These are phyloP conservation scores for Tricholoma sp. DNA, from an alignment of 768 basidiomycete species.

Conservation along the genomic window DNA sequence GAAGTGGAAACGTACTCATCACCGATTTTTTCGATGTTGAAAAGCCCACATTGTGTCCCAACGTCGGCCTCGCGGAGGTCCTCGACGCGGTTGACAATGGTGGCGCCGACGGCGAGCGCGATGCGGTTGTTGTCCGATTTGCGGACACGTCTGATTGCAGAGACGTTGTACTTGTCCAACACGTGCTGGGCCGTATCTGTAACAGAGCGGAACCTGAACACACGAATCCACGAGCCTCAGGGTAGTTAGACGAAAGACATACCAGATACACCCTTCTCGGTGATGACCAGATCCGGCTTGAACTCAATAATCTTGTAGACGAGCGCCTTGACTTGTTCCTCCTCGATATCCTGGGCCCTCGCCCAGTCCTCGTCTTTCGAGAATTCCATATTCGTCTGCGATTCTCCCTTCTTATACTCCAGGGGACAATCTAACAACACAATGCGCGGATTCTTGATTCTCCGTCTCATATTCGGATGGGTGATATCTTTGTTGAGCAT, in stretches of 20 bases:
- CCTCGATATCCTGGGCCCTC: slow-evolving; percentile 88
- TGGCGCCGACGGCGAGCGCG: slow-evolving; percentile 91
- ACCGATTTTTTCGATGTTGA: slow-evolving; percentile 94
- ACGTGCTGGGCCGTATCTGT: slow-evolving; percentile 91
- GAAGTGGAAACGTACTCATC: slow-evolving; percentile 60
- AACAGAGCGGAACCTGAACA: not conserved
- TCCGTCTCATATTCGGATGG: slow-evolving; percentile 91
- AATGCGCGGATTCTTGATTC: slow-evolving; percentile 87
- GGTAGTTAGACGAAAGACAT: slow-evolving; percentile 21
- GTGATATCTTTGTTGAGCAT: slow-evolving; percentile 99
- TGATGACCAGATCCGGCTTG: slow-evolving; percentile 92
- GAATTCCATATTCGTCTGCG: slow-evolving; percentile 98
- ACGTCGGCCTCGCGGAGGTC: slow-evolving; percentile 90
- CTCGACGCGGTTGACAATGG: slow-evolving; percentile 95
- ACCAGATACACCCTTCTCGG: slow-evolving; percentile 98
- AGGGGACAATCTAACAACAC: slow-evolving; percentile 90
- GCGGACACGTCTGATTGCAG: slow-evolving; percentile 94
- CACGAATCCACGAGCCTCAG: not conserved
- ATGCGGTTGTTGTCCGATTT: slow-evolving; percentile 99
- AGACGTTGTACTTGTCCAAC: slow-evolving; percentile 80
- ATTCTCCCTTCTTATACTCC: slow-evolving; percentile 99
- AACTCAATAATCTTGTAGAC: slow-evolving; percentile 85
- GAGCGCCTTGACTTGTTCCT: slow-evolving; percentile 90
- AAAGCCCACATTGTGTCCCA: slow-evolving; percentile 92
- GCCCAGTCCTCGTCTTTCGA: slow-evolving; percentile 93